Base-by-base conservation (phyloP, 2,329 filamentous ascomycete genomes). In the Thielaviopsis populi region DNA sequence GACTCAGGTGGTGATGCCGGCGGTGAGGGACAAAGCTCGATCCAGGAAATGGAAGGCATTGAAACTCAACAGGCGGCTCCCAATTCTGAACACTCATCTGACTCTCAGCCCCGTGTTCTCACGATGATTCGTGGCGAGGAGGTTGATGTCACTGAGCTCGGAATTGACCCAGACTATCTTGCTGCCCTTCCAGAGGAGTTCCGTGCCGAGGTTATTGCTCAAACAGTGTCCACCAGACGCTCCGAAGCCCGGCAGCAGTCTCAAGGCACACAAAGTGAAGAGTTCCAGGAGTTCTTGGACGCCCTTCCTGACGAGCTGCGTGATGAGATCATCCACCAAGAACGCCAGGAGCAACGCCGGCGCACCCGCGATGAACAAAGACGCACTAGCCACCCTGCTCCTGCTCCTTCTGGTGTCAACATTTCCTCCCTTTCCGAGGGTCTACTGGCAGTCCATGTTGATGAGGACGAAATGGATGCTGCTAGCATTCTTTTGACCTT, bases 161-260 rank as follows among this genome's bases (percentile, higher is more conserved):
- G 92, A 59, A 97, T 99, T 69, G 94, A 99, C 71, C 83, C 88
- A 17, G 91, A 95, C 64, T 99, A 96, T 74, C 83, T 99, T 6
- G 89, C 94, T 66, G 95, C 92, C n/a, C 77, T 99, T n/a, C 94
- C 94, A 0, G 94, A 99, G 69, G 95, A 99, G 67, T 85, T 97
- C 71, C 83, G 94, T 56, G 92, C 97, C 73, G 94, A 99, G 72
- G 94, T 99, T 59, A 89, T 99, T 68, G 90, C 95, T 73, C 86
- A 91, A 67, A 91, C 95, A 66, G 83, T 96, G 67, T 90, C 88
- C 62, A 85, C 89, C 68, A 83, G 92, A 68, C 85, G 92, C 67
- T 87, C 87, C 7, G 84, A 94, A 73, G 89, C 89, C 50, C 74
- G 86, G 72, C 75, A 84, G 72, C 83, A 83, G 24, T 80, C 82